phyloP scores from a whole-genome alignment of 495 filamentous ascomycete species.

The Penicillium diatomitis region DNA sequence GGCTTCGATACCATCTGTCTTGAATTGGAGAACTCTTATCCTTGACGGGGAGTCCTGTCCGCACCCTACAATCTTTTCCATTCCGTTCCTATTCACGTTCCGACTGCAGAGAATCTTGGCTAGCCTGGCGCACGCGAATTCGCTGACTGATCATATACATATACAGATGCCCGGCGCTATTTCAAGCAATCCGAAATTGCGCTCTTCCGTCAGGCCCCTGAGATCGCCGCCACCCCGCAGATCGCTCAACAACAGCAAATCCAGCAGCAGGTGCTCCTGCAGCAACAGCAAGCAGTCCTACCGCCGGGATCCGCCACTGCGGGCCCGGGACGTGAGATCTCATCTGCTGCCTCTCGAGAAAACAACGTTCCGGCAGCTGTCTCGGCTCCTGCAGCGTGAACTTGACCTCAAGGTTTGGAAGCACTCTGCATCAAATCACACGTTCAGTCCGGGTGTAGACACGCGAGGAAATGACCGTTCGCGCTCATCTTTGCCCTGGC shows the following conservation, averaged over 20 bases:
- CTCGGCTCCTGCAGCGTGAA: conserved; percentile 26
- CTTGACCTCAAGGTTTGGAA: conserved; percentile 1
- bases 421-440: not conserved
- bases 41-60: too few species aligned
- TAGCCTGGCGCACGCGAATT: too few species aligned
- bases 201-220: conserved; percentile 89
- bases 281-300: conserved; percentile 30
- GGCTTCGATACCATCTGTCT: too few species aligned
- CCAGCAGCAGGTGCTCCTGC: conserved; percentile 32
- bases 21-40: too few species aligned
- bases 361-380: conserved; percentile 10
- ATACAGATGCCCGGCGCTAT: conserved; percentile 82
- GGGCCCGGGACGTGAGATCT: conserved; percentile 28
- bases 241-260: conserved; percentile 39
- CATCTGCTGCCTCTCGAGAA: conserved; percentile 9
- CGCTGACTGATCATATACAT: too few species aligned
- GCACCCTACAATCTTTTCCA: too few species aligned
- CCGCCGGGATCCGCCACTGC: conserved; percentile 33
- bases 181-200: conserved; percentile 99
- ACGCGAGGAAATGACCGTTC: not conserved
- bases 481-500: conserved; percentile 1
- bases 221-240: conserved; percentile 38
- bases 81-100: too few species aligned
- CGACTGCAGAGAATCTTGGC: not conserved
- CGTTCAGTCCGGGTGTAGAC: not conserved